These are phyloP conservation scores for Fusarium poae DNA, from an alignment of 2,329 filamentous ascomycete genomes.

Conservation along the genomic window DNA sequence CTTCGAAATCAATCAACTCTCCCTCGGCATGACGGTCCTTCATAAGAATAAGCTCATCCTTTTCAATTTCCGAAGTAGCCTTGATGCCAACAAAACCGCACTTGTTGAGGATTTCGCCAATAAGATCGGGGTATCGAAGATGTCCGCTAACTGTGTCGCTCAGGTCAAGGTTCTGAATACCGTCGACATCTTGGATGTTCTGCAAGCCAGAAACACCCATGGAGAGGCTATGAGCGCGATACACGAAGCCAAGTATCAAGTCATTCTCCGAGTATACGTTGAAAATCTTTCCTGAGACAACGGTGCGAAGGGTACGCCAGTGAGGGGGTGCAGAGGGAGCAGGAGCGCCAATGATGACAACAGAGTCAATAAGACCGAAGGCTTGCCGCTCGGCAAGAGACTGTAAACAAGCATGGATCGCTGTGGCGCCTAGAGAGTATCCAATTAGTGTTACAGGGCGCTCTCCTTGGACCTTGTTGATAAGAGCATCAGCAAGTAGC, in stretches of 20 bases:
- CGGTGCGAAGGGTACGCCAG: slow-evolving; percentile 82
- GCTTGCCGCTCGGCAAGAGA: slow-evolving; percentile 81
- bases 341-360: slow-evolving; percentile 85
- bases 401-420: slow-evolving; percentile 86
- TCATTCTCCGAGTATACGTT: slow-evolving; percentile 93
- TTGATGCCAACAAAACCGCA: slow-evolving; percentile 65
- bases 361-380: slow-evolving; percentile 87
- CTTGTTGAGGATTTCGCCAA: slow-evolving; percentile 64
- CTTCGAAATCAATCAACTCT: slow-evolving; percentile 51
- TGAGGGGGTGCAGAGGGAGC: slow-evolving; percentile 77
- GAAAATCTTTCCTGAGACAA: slow-evolving; percentile 84
- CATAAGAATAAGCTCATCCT: slow-evolving; percentile 64
- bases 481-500: slow-evolving; percentile 84
- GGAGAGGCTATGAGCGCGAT: slow-evolving; percentile 85
- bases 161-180: slow-evolving; percentile 70
- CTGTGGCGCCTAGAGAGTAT: slow-evolving; percentile 83
- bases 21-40: slow-evolving; percentile 56
- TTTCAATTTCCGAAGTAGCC: slow-evolving; percentile 62
- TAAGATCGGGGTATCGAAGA: slow-evolving; percentile 64
- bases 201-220: slow-evolving; percentile 88
- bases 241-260: slow-evolving; percentile 87
- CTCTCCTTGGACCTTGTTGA: slow-evolving; percentile 85
- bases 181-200: slow-evolving; percentile 74
- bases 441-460: slow-evolving; percentile 84
- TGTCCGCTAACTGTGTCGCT: slow-evolving; percentile 67